phyloP scores from a whole-genome alignment of 345 rosid species.

The Rubroshorea leprosula region DNA sequence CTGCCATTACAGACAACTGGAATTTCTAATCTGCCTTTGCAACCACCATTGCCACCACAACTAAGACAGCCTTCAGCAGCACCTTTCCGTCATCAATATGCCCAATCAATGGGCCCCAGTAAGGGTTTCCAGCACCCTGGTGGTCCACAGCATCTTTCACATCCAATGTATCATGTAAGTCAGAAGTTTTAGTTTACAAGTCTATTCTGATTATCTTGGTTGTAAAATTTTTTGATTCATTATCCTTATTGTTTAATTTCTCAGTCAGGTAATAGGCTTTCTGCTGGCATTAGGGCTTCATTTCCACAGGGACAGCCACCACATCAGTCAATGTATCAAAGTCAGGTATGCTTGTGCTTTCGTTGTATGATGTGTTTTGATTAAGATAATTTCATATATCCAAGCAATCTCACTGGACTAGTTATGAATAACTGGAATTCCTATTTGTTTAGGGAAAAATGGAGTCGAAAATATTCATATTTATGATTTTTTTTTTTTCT shows the following conservation, averaged over 20 bases:
- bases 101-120: slow-evolving; percentile 55
- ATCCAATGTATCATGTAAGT: slow-evolving; percentile 76
- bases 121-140: slow-evolving; percentile 61
- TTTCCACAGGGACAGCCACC: slow-evolving; percentile 67
- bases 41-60: slow-evolving; percentile 55
- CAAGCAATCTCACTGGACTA: neutral
- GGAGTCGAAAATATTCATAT: neutral
- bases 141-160: slow-evolving; percentile 69
- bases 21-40: slow-evolving; percentile 51
- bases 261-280: slow-evolving; percentile 56
- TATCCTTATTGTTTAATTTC: slow-evolving; percentile 20
- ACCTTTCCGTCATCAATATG: slow-evolving; percentile 63
- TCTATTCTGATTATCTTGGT: slow-evolving; percentile 5
- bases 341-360: slow-evolving; percentile 40
- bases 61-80: slow-evolving; percentile 43
- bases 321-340: slow-evolving; percentile 37
- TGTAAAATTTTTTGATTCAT: slow-evolving; percentile 1
- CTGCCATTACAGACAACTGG: slow-evolving; percentile 55
- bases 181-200: slow-evolving; percentile 14
- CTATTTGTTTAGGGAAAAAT: too few species aligned
- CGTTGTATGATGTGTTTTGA: neutral
- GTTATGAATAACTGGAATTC: neutral
- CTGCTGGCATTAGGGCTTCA: slow-evolving; percentile 50
- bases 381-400: neutral
- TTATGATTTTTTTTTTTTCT: neutral